These are phyloP conservation scores for Fusarium torulosum DNA, from an alignment of 2,329 filamentous ascomycete species.

Conservation along the genomic window DNA sequence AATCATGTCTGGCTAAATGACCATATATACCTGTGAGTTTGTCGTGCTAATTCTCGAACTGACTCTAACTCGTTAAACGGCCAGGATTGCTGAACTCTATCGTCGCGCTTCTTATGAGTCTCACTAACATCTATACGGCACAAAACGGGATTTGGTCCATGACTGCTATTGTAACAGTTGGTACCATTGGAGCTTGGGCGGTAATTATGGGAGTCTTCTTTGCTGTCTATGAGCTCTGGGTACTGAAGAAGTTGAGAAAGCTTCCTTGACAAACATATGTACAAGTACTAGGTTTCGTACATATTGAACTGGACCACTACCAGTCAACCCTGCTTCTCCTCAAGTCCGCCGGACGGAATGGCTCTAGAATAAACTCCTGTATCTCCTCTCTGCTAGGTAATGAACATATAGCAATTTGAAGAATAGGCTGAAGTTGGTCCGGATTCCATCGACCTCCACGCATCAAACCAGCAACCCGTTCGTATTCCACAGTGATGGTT, in stretches of 20 bases:
- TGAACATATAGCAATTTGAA: too few species aligned
- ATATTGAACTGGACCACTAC: too few species aligned
- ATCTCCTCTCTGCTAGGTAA: too few species aligned
- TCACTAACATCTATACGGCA: neutral
- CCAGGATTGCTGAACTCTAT: neutral
- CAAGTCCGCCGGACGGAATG: too few species aligned
- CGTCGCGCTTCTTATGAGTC: neutral
- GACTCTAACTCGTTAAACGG: neutral
- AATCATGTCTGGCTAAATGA: slow-evolving; percentile 19
- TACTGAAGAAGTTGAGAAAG: neutral
- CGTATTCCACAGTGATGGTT: too few species aligned
- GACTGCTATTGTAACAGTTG: neutral
- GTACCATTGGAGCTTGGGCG: slow-evolving; percentile 1
- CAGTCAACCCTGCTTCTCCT: neutral
- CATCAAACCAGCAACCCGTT: too few species aligned
- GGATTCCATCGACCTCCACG: too few species aligned
- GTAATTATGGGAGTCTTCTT: neutral
- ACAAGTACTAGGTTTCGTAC: too few species aligned
- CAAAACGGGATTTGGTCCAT: neutral
- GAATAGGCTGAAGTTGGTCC: too few species aligned
- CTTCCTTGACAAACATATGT: too few species aligned
- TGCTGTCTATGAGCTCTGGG: neutral
- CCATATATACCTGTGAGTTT: slow-evolving; percentile 10
- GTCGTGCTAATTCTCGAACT: neutral
- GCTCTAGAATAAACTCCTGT: too few species aligned